Base-by-base conservation (phyloP, 305 asterid genomes). In the Ilex paraguariensis region DNA sequence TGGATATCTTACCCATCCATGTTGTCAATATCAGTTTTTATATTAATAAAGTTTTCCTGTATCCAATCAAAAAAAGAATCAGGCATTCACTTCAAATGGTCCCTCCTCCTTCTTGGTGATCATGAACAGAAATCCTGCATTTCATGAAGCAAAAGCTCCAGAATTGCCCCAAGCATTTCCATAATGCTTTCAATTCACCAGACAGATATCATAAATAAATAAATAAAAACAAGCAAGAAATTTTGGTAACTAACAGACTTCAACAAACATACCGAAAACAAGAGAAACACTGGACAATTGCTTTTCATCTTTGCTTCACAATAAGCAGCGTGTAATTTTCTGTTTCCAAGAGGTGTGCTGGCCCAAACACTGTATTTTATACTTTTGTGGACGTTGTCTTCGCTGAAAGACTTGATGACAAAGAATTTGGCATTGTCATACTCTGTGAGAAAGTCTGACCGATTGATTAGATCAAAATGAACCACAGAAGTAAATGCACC, bases 341-440 rank as follows among this genome's bases (percentile, higher is more conserved):
- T 78, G 81, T 93, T 93, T 64, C 99, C 99, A 65, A 86, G 95
- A 17, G 95, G 87, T 10, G 99, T 93, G 82, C 99, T 93, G 62
- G 99, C 90, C 99, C 99, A 93, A 63, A 90, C 84, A 56, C 73
- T 78, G 73, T 93, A 93, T 68, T 93, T 93, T 56, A 93, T 88
- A 73, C 99, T 93, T 76, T 84, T 90, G 73, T 93, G 99, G 75
- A 93, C 81, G 70, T 93, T 93, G 73, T 93, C 99, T 74, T 93
- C 99, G 50, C 95, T 93, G 81, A 93, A 93, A 72, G 99, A 93
- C 81, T 93, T 93, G 28, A 93, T 93, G 54, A 93, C 96, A 64
- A 87, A 90, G 66, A 93, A 90, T 57, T 86, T 93, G 40, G 96
- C 95, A 49, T 61, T 75, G 63, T 87, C 91, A 68, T 84, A 82